Conservation (phyloP, 495 filamentous ascomycete genomes). For the Cercophora scortea region DNA sequence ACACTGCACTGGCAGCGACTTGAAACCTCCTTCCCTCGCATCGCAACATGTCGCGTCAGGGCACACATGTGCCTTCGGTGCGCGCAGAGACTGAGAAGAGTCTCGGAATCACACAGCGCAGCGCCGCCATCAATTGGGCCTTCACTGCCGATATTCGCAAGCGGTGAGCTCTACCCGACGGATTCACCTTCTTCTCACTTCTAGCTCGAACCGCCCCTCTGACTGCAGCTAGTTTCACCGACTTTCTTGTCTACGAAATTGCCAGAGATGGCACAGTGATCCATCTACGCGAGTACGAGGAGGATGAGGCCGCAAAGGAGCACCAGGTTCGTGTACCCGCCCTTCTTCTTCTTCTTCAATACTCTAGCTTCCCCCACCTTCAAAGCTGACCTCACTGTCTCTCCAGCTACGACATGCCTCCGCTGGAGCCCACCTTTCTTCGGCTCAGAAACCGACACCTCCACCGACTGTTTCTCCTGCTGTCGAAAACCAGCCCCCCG, state of each 20-base stretch:
- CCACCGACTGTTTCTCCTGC: neutral
- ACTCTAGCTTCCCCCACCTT: too few species aligned
- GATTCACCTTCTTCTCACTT: neutral
- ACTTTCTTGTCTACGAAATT: constrained; percentile 95
- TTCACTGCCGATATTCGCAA: constrained; percentile 33
- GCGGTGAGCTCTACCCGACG: constrained; percentile 15
- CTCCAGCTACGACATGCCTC: neutral
- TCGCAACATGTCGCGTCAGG: neutral
- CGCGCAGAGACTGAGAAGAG: constrained; percentile 23
- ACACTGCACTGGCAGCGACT: too few species aligned
- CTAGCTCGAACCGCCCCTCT: neutral
- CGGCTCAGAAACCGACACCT: neutral
- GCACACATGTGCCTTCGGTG: constrained; percentile 26
- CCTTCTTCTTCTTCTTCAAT: neutral
- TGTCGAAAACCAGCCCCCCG: neutral
- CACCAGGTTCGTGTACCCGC: constrained; percentile 11
- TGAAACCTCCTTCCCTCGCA: too few species aligned
- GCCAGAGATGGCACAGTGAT: constrained; percentile 66
- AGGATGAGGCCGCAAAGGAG: constrained; percentile 30
- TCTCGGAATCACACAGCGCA: constrained; percentile 29
- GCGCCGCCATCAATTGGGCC: constrained; percentile 21
- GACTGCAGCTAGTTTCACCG: constrained; percentile 61
- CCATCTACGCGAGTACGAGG: constrained; percentile 55
- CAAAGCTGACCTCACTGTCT: neutral
- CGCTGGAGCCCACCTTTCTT: neutral